A percentile compares a stretch with the other conserved stretches of the same genome.
These are phyloP conservation scores for Phytophthora aleatoria DNA, from an alignment of 352 stramenopile genomes.

Conservation along the genomic window DNA sequence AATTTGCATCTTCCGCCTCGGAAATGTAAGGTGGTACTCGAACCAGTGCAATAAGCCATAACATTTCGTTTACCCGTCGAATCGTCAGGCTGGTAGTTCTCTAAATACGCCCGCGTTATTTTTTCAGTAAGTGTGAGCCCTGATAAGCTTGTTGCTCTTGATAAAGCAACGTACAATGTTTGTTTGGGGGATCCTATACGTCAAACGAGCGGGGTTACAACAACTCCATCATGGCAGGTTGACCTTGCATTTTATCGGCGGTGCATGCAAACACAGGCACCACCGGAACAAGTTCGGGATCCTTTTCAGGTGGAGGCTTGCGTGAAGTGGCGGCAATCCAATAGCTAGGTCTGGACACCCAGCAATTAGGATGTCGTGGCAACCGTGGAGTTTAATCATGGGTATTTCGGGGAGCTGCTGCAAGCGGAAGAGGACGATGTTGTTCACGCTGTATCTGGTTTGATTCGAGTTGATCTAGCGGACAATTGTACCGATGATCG, in stretches of 20 bases:
- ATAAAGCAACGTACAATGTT: constrained; percentile 6
- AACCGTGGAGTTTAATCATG: constrained; percentile 12
- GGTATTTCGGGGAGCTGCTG: constrained; percentile 8
- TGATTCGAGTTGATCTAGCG: neutral
- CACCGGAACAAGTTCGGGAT: constrained; percentile 8
- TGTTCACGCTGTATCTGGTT: neutral
- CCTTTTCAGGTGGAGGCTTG: neutral
- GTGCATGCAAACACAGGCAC: constrained; percentile 31
- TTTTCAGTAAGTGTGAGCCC: neutral
- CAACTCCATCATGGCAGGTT: constrained; percentile 32
- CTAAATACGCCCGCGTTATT: neutral
- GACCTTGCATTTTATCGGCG: constrained; percentile 33
- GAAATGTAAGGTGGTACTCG: too few species aligned
- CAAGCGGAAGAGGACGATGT: neutral
- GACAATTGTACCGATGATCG: constrained; percentile 11
- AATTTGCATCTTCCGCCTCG: too few species aligned
- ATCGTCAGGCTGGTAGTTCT: neutral
- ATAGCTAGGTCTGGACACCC: constrained; percentile 17
- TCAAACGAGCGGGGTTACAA: constrained; percentile 10
- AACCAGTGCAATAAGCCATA: neutral
- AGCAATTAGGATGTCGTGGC: neutral
- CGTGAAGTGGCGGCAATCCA: constrained; percentile 6
- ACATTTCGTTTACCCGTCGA: constrained; percentile 1
- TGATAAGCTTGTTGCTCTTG: neutral
- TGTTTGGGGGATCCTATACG: neutral